Evolutionary conservation across 75 land plant species (phyloP), one percentile per base, ranked within the genome.

Genomic region (Sequoia sempervirens): DNA sequence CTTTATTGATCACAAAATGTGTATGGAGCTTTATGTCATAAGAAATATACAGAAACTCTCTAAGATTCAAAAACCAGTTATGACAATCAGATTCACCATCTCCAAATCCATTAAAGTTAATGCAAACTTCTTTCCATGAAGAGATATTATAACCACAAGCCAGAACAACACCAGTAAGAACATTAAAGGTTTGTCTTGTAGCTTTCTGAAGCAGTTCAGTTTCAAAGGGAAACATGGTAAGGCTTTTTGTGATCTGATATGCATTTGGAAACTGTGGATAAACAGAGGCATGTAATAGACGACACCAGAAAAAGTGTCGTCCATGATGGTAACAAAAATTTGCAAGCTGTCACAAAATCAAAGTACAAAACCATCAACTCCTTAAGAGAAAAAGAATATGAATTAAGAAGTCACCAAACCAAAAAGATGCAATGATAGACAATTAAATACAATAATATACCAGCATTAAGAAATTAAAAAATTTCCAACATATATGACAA

Each of bases 321-420:
- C 91, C 90, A 82, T 83, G 85, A 84, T 89, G 91, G 84, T 78
- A 75, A 32, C 90, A 88, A 73, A 80, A 93, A 28, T 85, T 32
- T 4, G 86, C 26, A 2, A 92, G 85, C 98, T 96, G 96, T 56
- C 83, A 37, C 50, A 66, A 54, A 76, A 34, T 20, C n/a, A 40
- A 68, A 80, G 47, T 4, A 61, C 13, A 83, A 75, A 54, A 80
- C 11, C 78, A 34, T 46, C 41, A 61, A 53, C 32, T 17, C 18
- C 34, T 20, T 5, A 32, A 47, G 46, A 40, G 38, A 52, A 34
- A 38, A 76, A 82, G 47, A 4, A 38, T 23, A 79, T 0, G 8
- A 5, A 80, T 83, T 32, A 74, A 56, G 17, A 36, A 83, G 34
- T 64, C 50, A 64, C 15, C 43, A 75, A 68, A 7, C 23, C 46